These are phyloP conservation scores for Ilex aquifolium DNA, from an alignment of 257 asterid genomes.

Conservation along the genomic window DNA sequence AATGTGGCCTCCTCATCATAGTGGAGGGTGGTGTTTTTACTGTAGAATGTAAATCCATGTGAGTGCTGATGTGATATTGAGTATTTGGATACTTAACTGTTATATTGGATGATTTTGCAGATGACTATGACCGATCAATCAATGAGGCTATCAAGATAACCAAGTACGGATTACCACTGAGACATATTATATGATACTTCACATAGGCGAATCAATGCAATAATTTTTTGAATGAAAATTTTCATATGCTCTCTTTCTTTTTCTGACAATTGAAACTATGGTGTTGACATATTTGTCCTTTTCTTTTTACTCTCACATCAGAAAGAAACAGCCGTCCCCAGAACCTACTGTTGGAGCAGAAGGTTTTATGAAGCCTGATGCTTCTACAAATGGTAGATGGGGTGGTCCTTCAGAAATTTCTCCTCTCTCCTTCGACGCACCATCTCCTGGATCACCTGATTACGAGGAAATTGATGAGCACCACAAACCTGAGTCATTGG, in stretches of 20 bases:
- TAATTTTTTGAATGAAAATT: no score
- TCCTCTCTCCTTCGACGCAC: conserved; percentile 30
- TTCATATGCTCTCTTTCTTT: no score
- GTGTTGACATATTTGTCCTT: background rate
- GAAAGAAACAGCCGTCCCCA: conserved; percentile 56
- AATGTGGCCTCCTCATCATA: no score
- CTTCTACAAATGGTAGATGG: conserved; percentile 58
- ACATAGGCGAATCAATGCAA: background rate
- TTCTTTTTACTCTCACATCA: conserved; percentile 24
- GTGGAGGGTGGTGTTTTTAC: no score
- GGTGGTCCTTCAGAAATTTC: conserved; percentile 58
- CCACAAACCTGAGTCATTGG: conserved; percentile 41
- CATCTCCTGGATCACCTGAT: conserved; percentile 57
- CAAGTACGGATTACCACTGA: conserved; percentile 47
- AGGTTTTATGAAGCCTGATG: conserved; percentile 42
- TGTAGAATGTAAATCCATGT: background rate
- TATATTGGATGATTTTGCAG: conserved; percentile 39
- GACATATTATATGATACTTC: conserved; percentile 1
- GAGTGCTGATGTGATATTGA: conserved; percentile 5
- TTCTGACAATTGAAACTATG: no score
- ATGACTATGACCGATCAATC: conserved; percentile 89
- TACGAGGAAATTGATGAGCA: conserved; percentile 53
- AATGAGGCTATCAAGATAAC: conserved; percentile 89
- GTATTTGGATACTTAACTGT: conserved; percentile 16
- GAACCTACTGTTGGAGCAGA: conserved; percentile 56